Base-by-base conservation (phyloP, 768 basidiomycete species). In the Chalciporus chontae region DNA sequence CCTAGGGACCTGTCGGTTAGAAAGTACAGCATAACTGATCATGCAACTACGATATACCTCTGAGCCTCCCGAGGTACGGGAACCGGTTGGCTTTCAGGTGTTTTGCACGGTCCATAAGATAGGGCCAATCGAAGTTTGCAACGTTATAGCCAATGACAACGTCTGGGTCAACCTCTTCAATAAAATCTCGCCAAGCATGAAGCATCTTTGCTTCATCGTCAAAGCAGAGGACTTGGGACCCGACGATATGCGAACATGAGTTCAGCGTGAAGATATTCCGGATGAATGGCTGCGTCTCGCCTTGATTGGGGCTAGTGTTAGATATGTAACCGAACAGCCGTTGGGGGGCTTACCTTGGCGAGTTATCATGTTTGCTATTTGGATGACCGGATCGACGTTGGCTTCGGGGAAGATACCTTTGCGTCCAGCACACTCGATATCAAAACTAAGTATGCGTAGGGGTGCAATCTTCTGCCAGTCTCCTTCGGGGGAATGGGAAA, bases 331-430 rank as follows among this genome's bases (percentile, higher is more conserved):
- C 19, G 18, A 18, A 40, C 1, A 18, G n/a, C 19, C 1, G 9
- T 10, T 8, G 36, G 2, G 21, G 26, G 3, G 14, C 56, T 71
- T 2, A 92, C 94, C 94, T 80, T 99, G 96, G 5, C 89, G 79
- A 31, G 94, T 97, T 10, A 98, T 95, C 96, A 98, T 98, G 67
- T 92, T 96, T 1, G 95, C 96, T 52, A 98, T 98, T 63, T 98
- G 96, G 59, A 98, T 98, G 48, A 99, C 92, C 8, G 95, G 95
- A 68, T 99, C 96, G 26, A 78, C 66, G 9, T 84, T 74, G 8
- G 96, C 78, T 62, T 98, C 96, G 0, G 96, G 96, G 63, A 99
- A 99, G 57, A 97, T 88, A 26, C 96, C 96, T 62, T 97, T 97
- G 21, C 96, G 75, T 18, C 96, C 96, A 0, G 96, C 96, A 69